Conservation (phyloP, 2,329 filamentous ascomycete species). For the Claviceps humidiphila region DNA sequence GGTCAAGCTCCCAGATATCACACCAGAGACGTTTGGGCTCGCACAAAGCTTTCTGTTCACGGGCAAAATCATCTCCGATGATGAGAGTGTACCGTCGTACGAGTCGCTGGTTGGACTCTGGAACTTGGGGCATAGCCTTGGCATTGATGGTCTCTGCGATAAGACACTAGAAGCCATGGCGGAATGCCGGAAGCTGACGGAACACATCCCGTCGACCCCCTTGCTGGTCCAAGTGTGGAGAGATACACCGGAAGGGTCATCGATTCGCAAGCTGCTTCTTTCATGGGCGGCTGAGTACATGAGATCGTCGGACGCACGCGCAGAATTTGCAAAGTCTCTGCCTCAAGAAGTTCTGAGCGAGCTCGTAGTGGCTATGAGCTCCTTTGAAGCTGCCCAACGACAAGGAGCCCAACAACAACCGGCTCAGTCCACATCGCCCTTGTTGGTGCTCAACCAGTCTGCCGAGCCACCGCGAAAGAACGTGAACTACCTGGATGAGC, state of each 20-base stretch:
- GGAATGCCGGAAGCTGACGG: slow-evolving; percentile 38
- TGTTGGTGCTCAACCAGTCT: slow-evolving; percentile 7
- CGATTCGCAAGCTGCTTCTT: slow-evolving; percentile 43
- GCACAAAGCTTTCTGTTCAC: slow-evolving; percentile 43
- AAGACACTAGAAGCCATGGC: slow-evolving; percentile 43
- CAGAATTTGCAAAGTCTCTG: slow-evolving; percentile 46
- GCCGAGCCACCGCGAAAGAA: slow-evolving; percentile 26
- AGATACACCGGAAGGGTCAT: slow-evolving; percentile 46
- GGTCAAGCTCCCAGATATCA: slow-evolving; percentile 34
- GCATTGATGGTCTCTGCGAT: slow-evolving; percentile 42
- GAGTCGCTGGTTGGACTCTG: slow-evolving; percentile 41
- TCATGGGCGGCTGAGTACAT: slow-evolving; percentile 53
- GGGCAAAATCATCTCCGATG: slow-evolving; percentile 29
- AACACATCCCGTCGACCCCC: slow-evolving; percentile 43
- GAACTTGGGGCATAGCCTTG: slow-evolving; percentile 40
- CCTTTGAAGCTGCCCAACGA: slow-evolving; percentile 28
- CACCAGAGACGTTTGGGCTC: slow-evolving; percentile 39
- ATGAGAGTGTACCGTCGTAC: slow-evolving; percentile 33
- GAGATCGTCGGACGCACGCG: slow-evolving; percentile 39
- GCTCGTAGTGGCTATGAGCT: slow-evolving; percentile 48
- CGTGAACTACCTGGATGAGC: slow-evolving; percentile 29
- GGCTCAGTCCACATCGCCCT: slow-evolving; percentile 9
- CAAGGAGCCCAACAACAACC: slow-evolving; percentile 9
- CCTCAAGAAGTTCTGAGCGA: slow-evolving; percentile 50
- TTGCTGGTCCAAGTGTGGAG: slow-evolving; percentile 49